These are phyloP conservation scores for Trichaptum fuscoviolaceum DNA, from an alignment of 768 basidiomycete species.

Conservation along the genomic window DNA sequence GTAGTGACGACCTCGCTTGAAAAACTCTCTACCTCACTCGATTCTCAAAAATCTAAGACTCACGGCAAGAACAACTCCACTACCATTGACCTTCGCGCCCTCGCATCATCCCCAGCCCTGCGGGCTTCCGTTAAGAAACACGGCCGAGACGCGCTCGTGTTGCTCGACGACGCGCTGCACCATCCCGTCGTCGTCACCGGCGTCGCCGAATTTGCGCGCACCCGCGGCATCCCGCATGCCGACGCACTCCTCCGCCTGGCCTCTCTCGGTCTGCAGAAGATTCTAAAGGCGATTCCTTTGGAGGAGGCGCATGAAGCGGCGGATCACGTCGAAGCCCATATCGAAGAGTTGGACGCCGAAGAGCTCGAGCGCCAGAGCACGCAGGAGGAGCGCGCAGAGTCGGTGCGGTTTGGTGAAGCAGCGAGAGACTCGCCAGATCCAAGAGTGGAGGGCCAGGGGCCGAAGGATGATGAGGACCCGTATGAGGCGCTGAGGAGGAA, in stretches of 20 bases:
- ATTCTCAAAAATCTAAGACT: constrained; percentile 4
- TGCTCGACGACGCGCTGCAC: constrained; percentile 17
- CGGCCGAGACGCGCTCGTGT: constrained; percentile 14
- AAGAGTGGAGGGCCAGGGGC: constrained; percentile 6
- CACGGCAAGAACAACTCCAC: neutral
- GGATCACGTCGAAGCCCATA: neutral
- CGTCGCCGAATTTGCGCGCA: constrained; percentile 14
- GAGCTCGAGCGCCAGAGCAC: constrained; percentile 14
- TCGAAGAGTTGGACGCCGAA: constrained; percentile 14
- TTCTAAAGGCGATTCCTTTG: constrained; percentile 12
- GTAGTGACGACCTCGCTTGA: constrained; percentile 16
- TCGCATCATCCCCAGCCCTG: neutral
- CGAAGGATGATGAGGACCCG: constrained; percentile 11
- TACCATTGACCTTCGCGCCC: constrained; percentile 6
- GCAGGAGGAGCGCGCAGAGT: constrained; percentile 9
- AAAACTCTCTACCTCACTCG: constrained; percentile 8
- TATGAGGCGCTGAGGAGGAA: constrained; percentile 14
- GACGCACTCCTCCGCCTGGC: constrained; percentile 13
- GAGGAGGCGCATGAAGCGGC: constrained; percentile 6
- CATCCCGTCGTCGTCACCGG: constrained; percentile 17
- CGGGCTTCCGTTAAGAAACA: constrained; percentile 7
- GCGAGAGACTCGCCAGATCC: constrained; percentile 1
- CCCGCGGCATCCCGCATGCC: constrained; percentile 15
- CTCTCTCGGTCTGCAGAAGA: constrained; percentile 13
- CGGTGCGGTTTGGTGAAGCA: constrained; percentile 9